Percentiles rank a stretch among this genome's conserved stretches.
Conservation (phyloP, 306 rosid genomes). For the Quercus variabilis region DNA sequence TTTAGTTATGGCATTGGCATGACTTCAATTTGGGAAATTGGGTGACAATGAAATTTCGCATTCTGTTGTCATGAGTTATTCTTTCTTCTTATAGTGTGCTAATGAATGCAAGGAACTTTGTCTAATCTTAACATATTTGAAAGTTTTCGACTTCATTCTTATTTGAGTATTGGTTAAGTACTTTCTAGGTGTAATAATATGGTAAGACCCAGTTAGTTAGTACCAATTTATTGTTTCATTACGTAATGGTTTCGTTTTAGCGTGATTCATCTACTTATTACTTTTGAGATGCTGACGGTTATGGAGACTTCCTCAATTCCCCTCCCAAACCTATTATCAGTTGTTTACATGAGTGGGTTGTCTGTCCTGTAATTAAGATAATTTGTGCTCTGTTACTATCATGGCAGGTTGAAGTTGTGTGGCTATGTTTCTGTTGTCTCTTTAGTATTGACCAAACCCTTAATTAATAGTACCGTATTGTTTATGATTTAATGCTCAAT, state of each 20-base stretch:
- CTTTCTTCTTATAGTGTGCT: background rate
- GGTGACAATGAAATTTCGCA: background rate
- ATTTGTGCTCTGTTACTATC: background rate
- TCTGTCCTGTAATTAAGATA: background rate
- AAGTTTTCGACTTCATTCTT: background rate
- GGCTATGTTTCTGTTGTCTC: background rate
- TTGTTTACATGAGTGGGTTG: background rate
- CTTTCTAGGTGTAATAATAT: background rate
- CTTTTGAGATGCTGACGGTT: background rate
- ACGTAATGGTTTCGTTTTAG: background rate
- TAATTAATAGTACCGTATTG: background rate
- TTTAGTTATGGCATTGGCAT: background rate
- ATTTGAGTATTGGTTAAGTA: background rate
- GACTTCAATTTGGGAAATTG: background rate
- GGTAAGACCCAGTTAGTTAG: background rate
- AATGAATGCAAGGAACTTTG: background rate
- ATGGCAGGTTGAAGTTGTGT: background rate
- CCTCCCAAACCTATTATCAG: background rate
- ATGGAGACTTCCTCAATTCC: background rate
- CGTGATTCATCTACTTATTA: background rate
- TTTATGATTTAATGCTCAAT: background rate
- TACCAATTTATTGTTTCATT: background rate
- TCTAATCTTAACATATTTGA: background rate
- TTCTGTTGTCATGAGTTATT: background rate
- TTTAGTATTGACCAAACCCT: background rate